phyloP scores from a whole-genome alignment of 495 filamentous ascomycete genomes.

The Aspergillus bridgeri region DNA sequence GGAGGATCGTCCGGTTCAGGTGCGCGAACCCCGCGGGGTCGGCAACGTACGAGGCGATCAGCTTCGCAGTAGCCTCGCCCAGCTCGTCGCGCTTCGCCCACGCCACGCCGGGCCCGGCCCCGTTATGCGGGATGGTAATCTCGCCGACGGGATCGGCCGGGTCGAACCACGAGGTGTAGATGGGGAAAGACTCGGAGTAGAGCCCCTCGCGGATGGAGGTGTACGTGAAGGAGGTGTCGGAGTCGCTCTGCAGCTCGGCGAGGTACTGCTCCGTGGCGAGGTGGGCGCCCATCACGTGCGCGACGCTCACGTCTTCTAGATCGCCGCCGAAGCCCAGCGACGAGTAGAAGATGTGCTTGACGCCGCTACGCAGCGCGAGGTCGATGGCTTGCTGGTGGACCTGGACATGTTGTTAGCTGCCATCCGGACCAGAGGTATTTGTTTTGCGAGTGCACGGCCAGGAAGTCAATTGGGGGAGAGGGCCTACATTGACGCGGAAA shows the following conservation, averaged over 20 bases:
- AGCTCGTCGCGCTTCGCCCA: conserved; percentile 53
- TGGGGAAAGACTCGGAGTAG: conserved; percentile 64
- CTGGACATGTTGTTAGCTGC: conserved; percentile 13
- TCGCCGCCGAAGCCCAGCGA: conserved; percentile 56
- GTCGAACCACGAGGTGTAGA: conserved; percentile 64
- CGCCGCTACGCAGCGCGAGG: conserved; percentile 53
- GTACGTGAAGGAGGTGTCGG: conserved; percentile 30
- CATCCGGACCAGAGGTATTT: conserved; percentile 17
- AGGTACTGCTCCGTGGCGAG: conserved; percentile 60
- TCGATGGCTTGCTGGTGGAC: conserved; percentile 53
- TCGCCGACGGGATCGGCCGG: conserved; percentile 27
- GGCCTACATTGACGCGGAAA: conserved; percentile 20
- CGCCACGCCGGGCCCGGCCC: conserved; percentile 42
- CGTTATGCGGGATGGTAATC: conserved; percentile 50
- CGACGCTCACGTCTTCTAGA: conserved; percentile 41
- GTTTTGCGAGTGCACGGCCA: too few relatives aligned
- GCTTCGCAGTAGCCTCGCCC: conserved; percentile 40
- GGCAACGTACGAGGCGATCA: conserved; percentile 29
- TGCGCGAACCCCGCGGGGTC: conserved; percentile 20
- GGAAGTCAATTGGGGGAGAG: too few relatives aligned
- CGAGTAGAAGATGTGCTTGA: conserved; percentile 64
- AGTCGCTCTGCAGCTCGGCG: conserved; percentile 17
- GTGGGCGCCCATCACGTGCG: conserved; percentile 67
- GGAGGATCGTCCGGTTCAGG: conserved; percentile 31
- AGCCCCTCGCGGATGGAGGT: conserved; percentile 61